A percentile compares a stretch with the other conserved stretches of the same genome.
phyloP scores from a whole-genome alignment of 2,329 filamentous ascomycete genomes.

The Metarhizium album region DNA sequence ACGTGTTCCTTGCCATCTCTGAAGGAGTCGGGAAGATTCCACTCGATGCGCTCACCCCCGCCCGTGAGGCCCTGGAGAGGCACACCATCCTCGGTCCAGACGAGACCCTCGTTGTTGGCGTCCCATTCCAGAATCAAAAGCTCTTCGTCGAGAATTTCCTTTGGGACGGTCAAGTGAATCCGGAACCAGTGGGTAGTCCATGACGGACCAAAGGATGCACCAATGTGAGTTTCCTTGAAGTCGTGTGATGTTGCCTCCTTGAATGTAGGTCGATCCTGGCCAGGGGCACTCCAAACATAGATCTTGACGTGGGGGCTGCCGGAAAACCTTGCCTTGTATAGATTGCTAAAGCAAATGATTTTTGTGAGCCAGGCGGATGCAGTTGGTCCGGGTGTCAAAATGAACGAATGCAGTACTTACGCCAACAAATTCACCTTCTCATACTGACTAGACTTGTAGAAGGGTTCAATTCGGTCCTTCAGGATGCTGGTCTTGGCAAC shows the following conservation, averaged over 20 bases:
- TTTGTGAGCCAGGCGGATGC: background rate
- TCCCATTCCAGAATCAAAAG: constrained; percentile 96
- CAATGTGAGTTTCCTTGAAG: constrained; percentile 65
- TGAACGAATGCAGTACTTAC: constrained; percentile 32
- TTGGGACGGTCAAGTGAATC: constrained; percentile 66
- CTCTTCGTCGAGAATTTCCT: constrained; percentile 61
- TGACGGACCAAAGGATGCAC: constrained; percentile 77
- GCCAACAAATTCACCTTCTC: constrained; percentile 61
- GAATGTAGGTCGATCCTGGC: constrained; percentile 72
- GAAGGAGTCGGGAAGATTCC: constrained; percentile 75
- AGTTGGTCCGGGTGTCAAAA: constrained; percentile 8
- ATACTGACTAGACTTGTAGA: constrained; percentile 72
- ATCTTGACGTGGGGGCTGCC: constrained; percentile 73
- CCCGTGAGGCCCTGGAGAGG: constrained; percentile 88
- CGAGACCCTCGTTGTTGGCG: constrained; percentile 82
- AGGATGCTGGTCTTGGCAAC: constrained; percentile 81
- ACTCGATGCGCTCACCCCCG: constrained; percentile 78
- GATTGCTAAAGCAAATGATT: constrained; percentile 16
- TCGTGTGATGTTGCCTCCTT: constrained; percentile 66
- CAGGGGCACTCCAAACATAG: constrained; percentile 73
- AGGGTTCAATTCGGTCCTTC: constrained; percentile 69
- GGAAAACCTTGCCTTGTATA: constrained; percentile 34
- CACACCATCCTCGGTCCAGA: constrained; percentile 85
- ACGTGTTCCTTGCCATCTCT: constrained; percentile 77
- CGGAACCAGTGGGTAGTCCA: constrained; percentile 99